Conservation (phyloP, 2,329 filamentous ascomycete species). For the Talaromyces sp. region DNA sequence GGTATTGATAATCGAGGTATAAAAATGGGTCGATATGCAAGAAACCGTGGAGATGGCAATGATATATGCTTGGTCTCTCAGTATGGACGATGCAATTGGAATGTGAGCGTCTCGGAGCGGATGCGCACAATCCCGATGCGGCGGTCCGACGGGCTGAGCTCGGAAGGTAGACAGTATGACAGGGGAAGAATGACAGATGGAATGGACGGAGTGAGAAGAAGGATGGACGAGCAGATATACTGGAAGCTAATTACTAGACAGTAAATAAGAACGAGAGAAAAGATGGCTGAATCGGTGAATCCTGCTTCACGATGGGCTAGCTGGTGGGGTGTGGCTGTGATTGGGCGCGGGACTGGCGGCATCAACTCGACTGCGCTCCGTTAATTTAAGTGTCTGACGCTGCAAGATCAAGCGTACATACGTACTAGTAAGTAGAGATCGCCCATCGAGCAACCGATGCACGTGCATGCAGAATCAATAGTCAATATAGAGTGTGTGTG, state of each 20-base stretch:
- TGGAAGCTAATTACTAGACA: not conserved
- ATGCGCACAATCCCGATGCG: slow-evolving; percentile 16
- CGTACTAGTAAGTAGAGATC: not conserved
- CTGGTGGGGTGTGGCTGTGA: not conserved
- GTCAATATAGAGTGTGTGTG: not conserved
- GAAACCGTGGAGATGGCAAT: not conserved
- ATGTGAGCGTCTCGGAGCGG: slow-evolving; percentile 1
- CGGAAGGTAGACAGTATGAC: slow-evolving; percentile 4
- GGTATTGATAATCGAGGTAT: not conserved
- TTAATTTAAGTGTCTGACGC: not conserved
- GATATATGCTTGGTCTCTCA: not conserved
- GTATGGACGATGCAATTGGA: not conserved
- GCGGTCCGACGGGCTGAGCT: not conserved
- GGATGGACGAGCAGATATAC: not conserved
- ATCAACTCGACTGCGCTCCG: not conserved
- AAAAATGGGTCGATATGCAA: not conserved
- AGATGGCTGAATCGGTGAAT: not conserved
- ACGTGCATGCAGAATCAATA: not conserved
- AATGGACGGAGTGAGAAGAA: not conserved
- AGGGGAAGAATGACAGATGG: not conserved
- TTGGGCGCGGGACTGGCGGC: not conserved
- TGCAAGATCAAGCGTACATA: not conserved
- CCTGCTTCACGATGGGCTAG: not conserved
- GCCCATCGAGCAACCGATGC: not conserved
- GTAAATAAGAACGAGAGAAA: not conserved